A percentile compares a stretch with the other conserved stretches of the same genome.
Conservation (phyloP, 306 rosid species). For the Lupinus albus region DNA sequence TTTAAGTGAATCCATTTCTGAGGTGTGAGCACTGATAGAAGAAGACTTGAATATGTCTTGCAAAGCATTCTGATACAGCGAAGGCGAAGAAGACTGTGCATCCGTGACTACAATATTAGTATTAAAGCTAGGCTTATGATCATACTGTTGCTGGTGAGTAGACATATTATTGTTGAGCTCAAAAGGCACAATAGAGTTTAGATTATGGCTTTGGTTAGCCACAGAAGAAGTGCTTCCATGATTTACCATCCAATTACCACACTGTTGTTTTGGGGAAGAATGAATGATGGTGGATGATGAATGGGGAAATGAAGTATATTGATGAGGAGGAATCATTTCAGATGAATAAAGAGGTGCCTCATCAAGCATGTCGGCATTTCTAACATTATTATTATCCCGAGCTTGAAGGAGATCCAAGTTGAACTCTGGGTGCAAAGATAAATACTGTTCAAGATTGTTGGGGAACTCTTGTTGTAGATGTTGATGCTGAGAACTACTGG, state of each 20-base stretch:
- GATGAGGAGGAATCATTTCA: conserved; percentile 40
- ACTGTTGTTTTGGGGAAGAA: conserved; percentile 36
- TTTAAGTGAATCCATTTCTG: conserved; percentile 49
- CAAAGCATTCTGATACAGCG: conserved; percentile 50
- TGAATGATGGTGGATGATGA: conserved; percentile 13
- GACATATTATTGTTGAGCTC: conserved; percentile 35
- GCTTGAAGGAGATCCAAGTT: conserved; percentile 56
- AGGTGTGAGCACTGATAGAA: conserved; percentile 41
- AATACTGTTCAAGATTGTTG: conserved; percentile 40
- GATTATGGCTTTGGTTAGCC: conserved; percentile 23
- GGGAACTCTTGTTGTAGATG: conserved; percentile 2
- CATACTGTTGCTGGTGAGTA: too few species aligned
- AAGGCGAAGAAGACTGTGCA: conserved; percentile 1
- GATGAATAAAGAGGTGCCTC: conserved; percentile 44
- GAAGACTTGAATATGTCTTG: conserved; percentile 60
- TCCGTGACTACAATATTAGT: conserved; percentile 10
- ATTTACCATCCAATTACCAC: conserved; percentile 48
- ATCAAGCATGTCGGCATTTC: conserved; percentile 12
- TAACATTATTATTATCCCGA: conserved; percentile 38
- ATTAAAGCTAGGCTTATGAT: neutral
- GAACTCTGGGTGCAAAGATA: conserved; percentile 41
- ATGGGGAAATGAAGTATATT: conserved; percentile 17
- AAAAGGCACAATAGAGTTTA: neutral
- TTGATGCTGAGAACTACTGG: conserved; percentile 31
- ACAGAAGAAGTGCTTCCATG: conserved; percentile 38